Percentiles rank a stretch among this genome's conserved stretches.
Conservation (phyloP, 1,284 basidiomycete genomes). For the Ganoderma lingzhi region DNA sequence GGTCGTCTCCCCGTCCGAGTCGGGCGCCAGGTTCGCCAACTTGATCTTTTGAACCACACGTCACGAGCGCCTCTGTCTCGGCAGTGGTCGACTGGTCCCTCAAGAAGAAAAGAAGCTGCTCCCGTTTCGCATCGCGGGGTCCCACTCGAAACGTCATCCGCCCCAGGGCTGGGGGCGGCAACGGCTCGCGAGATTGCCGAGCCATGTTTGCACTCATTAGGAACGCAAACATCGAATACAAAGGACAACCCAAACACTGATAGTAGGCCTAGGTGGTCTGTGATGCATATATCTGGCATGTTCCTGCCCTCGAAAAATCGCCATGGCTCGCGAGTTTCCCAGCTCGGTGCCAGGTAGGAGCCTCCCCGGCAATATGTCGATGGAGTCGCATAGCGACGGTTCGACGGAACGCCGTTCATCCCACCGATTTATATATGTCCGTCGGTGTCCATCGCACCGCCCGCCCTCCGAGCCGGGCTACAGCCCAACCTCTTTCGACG, state of each 20-base stretch:
- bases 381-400: slow-evolving; percentile 1
- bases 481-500: slow-evolving; percentile 44
- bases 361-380: not conserved
- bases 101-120: slow-evolving; percentile 2
- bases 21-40: not conserved
- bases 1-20: not conserved
- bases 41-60: slow-evolving; percentile 7
- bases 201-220: not conserved
- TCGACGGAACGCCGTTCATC: slow-evolving; percentile 25
- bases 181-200: slow-evolving; percentile 8
- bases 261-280: not conserved
- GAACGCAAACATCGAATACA: not conserved
- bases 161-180: slow-evolving; percentile 1
- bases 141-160: slow-evolving; percentile 16
- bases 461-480: slow-evolving; percentile 26
- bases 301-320: not conserved
- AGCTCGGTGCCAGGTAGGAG: not conserved
- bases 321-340: not conserved
- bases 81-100: not conserved
- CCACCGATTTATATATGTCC: slow-evolving; percentile 16
- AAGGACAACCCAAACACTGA: not conserved
- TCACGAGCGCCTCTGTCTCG: not conserved
- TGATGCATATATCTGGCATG: not conserved
- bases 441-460: not conserved
- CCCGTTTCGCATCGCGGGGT: slow-evolving; percentile 9